A percentile compares a stretch with the other conserved stretches of the same genome.
Conservation (phyloP, 768 basidiomycete genomes). For the Lactarius pseudohatsudake region DNA sequence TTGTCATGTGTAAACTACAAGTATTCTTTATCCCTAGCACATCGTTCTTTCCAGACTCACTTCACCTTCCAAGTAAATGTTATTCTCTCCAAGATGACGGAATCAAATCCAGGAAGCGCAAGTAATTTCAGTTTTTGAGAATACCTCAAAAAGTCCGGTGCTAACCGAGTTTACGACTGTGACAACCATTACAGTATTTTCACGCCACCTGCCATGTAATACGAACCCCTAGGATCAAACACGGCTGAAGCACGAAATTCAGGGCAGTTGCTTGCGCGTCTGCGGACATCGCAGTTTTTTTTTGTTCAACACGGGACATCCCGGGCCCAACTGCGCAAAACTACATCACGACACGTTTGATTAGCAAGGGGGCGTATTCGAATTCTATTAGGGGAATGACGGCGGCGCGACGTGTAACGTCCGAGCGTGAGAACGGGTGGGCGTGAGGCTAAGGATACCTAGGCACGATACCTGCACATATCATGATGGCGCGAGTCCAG, state of each 20-base stretch:
- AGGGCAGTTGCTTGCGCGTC: slow-evolving; percentile 16
- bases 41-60: slow-evolving; percentile 10
- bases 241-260: slow-evolving; percentile 20
- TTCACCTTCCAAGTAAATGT: slow-evolving; percentile 21
- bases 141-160: slow-evolving; percentile 13
- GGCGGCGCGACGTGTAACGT: slow-evolving; percentile 12
- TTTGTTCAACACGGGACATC: slow-evolving; percentile 14
- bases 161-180: slow-evolving; percentile 13
- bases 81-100: slow-evolving; percentile 24
- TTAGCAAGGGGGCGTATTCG: slow-evolving; percentile 9
- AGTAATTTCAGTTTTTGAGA: slow-evolving; percentile 9
- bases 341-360: slow-evolving; percentile 25
- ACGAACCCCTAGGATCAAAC: slow-evolving; percentile 21
- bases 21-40: slow-evolving; percentile 19
- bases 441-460: neutral
- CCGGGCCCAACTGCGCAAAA: slow-evolving; percentile 19
- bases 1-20: slow-evolving; percentile 25
- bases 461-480: neutral
- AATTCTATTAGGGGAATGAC: slow-evolving; percentile 17
- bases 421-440: slow-evolving; percentile 16
- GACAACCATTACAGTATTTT: neutral
- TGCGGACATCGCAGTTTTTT: slow-evolving; percentile 13
- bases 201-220: slow-evolving; percentile 13
- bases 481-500: neutral
- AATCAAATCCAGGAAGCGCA: slow-evolving; percentile 8